A percentile compares a stretch with the other conserved stretches of the same genome.
These are phyloP conservation scores for Scheffersomyces illinoinensis DNA, from an alignment of 1,139 yeast species.

Conservation along the genomic window DNA sequence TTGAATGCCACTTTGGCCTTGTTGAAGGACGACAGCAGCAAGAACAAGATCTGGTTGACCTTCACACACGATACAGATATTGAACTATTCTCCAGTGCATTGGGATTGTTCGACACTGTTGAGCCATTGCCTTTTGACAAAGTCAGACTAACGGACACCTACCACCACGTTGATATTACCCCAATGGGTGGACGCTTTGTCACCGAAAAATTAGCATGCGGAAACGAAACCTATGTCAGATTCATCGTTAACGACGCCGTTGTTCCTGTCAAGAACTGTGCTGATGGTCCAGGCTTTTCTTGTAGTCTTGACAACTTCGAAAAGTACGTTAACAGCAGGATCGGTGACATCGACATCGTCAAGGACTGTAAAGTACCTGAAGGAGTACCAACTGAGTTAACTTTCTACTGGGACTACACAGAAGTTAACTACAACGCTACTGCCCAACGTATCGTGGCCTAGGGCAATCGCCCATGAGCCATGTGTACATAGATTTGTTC, in stretches of 20 bases:
- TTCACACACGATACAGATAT: slow-evolving; percentile 66
- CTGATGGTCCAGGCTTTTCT: slow-evolving; percentile 58
- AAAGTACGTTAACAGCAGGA: slow-evolving; percentile 30
- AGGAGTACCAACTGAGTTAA: slow-evolving; percentile 9
- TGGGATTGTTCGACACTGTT: slow-evolving; percentile 47
- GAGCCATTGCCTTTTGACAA: slow-evolving; percentile 29
- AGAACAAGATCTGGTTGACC: slow-evolving; percentile 42
- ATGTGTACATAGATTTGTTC: neutral
- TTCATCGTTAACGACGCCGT: slow-evolving; percentile 58
- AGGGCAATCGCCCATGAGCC: neutral
- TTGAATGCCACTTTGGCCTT: slow-evolving; percentile 32
- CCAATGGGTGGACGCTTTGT: slow-evolving; percentile 60
- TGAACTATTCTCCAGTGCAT: slow-evolving; percentile 48
- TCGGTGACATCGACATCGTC: slow-evolving; percentile 26
- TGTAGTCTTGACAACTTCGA: slow-evolving; percentile 48
- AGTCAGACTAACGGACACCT: slow-evolving; percentile 40
- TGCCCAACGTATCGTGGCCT: neutral
- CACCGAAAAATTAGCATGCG: slow-evolving; percentile 48
- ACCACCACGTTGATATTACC: slow-evolving; percentile 47
- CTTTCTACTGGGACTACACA: slow-evolving; percentile 15
- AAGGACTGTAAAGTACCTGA: slow-evolving; percentile 28
- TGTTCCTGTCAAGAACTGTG: slow-evolving; percentile 51
- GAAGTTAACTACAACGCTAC: slow-evolving; percentile 5
- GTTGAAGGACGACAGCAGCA: slow-evolving; percentile 23
- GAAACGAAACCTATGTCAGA: slow-evolving; percentile 43